phyloP scores from a whole-genome alignment of 768 basidiomycete genomes.

The Chalciporus chontae region DNA sequence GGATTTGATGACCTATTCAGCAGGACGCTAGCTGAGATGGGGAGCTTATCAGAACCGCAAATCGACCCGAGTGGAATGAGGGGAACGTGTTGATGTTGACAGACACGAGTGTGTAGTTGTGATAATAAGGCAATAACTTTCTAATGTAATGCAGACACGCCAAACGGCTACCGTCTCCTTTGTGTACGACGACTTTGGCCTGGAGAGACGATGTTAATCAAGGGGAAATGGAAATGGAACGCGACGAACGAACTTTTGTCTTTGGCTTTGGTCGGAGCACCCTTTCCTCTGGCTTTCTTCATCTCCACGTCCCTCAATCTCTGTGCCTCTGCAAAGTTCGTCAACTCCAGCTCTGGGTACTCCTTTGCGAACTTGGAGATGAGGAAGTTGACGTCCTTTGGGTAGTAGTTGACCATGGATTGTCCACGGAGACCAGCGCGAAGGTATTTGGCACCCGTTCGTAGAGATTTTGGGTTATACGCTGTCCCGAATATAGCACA shows the following conservation, averaged over 20 bases:
- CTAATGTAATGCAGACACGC: background rate
- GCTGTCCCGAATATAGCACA: slow-evolving; percentile 81
- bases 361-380: slow-evolving; percentile 48
- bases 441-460: slow-evolving; percentile 92
- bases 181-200: slow-evolving; percentile 51
- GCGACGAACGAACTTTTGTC: slow-evolving; percentile 46
- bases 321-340: slow-evolving; percentile 65
- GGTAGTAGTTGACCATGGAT: slow-evolving; percentile 84
- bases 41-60: slow-evolving; percentile 36
- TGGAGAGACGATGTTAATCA: slow-evolving; percentile 21
- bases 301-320: slow-evolving; percentile 66
- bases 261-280: slow-evolving; percentile 78
- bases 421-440: slow-evolving; percentile 79
- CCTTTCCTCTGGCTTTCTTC: slow-evolving; percentile 74
- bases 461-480: slow-evolving; percentile 77
- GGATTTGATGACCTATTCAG: slow-evolving; percentile 63
- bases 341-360: slow-evolving; percentile 56
- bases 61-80: slow-evolving; percentile 20
- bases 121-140: background rate
- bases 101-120: background rate
- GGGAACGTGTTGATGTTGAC: slow-evolving; percentile 17
- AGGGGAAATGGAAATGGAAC: background rate
- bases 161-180: slow-evolving; percentile 36
- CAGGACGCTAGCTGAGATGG: slow-evolving; percentile 58
- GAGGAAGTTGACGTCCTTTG: slow-evolving; percentile 51